A percentile compares a stretch with the other conserved stretches of the same genome.
These are phyloP conservation scores for Geosmithia morbida DNA, from an alignment of 2,329 filamentous ascomycete species.

Conservation along the genomic window DNA sequence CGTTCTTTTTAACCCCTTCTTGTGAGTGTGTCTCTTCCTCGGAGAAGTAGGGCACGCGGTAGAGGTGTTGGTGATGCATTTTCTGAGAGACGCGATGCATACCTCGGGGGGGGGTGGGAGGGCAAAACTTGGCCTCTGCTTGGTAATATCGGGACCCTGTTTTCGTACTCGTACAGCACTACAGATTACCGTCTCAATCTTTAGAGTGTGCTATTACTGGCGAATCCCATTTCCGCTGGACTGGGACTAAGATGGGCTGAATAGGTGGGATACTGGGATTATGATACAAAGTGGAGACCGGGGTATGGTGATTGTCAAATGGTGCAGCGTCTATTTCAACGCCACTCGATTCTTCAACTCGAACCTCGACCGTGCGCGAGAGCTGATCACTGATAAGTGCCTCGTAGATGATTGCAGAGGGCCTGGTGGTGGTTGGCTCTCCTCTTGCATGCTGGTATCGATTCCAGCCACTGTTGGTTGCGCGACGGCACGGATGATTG, in stretches of 20 bases:
- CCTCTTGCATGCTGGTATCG: too few species aligned
- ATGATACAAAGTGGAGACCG: neutral
- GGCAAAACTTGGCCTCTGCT: neutral
- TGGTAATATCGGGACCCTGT: neutral
- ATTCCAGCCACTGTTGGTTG: too few species aligned
- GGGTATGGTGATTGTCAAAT: neutral
- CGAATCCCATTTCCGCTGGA: neutral
- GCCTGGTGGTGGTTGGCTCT: too few species aligned
- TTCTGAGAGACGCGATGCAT: neutral
- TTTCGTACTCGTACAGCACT: neutral
- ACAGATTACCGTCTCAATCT: neutral
- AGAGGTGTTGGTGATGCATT: neutral
- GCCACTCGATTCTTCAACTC: neutral
- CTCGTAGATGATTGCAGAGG: too few species aligned
- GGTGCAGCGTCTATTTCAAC: neutral
- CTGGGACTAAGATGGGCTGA: neutral
- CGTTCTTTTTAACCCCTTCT: neutral
- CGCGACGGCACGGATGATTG: too few species aligned
- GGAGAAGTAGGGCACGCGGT: neutral
- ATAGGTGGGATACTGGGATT: neutral
- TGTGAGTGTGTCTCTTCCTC: neutral
- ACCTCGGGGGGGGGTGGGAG: neutral
- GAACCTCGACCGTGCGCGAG: neutral
- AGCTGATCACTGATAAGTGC: too few species aligned
- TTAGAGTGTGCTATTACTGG: neutral